Conservation (phyloP, 805 yeast species). For the Schizosaccharomyces octosporus region DNA sequence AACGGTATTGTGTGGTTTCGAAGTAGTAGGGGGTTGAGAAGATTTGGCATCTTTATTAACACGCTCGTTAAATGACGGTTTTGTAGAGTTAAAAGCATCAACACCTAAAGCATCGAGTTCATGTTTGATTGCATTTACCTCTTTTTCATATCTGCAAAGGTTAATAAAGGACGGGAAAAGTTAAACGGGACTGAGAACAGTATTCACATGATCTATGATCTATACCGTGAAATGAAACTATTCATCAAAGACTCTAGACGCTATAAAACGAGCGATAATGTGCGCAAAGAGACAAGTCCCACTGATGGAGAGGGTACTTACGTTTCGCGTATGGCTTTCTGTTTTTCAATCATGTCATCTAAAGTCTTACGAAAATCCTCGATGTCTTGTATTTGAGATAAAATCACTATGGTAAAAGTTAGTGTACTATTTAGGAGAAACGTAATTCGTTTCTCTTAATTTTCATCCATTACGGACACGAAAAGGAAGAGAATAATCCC, state of each 20-base stretch:
- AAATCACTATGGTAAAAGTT: background rate
- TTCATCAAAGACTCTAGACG: constrained; percentile 44
- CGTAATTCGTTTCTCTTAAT: no score
- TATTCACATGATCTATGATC: background rate
- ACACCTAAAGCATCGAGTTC: constrained; percentile 67
- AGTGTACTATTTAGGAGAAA: no score
- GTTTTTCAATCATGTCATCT: constrained; percentile 80
- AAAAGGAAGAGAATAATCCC: background rate
- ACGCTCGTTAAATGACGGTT: no score
- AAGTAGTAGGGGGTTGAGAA: no score
- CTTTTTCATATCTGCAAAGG: constrained; percentile 45
- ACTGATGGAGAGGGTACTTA: constrained; percentile 1
- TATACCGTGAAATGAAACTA: constrained; percentile 23
- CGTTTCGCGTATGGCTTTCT: constrained; percentile 80
- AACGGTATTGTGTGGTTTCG: background rate
- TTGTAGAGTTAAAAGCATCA: constrained; percentile 11
- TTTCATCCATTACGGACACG: background rate
- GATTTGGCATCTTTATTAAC: no score
- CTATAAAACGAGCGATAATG: background rate
- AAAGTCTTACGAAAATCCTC: constrained; percentile 85
- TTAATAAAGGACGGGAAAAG: background rate
- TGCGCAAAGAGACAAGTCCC: background rate
- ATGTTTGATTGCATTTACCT: constrained; percentile 58
- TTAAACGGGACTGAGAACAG: background rate
- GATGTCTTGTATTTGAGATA: constrained; percentile 61